These are phyloP conservation scores for Moricandia moricandioides DNA, from an alignment of 345 rosid genomes.

Conservation along the genomic window DNA sequence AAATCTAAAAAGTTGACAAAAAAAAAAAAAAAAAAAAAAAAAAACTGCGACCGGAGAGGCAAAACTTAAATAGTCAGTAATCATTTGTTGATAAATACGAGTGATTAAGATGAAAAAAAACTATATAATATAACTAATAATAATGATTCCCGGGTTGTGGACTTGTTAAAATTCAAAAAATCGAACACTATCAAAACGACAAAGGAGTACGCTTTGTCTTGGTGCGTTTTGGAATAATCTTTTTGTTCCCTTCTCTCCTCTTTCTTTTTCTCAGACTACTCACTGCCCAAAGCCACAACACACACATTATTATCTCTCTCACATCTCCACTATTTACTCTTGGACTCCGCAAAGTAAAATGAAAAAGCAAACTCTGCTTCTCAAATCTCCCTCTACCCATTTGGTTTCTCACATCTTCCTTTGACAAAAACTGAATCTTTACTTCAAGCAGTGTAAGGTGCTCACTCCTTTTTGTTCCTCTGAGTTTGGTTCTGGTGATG, in stretches of 20 bases:
- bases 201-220: constrained; percentile 37
- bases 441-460: constrained; percentile 27
- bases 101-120: background rate
- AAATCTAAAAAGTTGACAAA: too few species aligned
- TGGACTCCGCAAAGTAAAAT: constrained; percentile 18
- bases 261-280: constrained; percentile 16
- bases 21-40: too few species aligned
- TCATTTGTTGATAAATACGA: too few species aligned
- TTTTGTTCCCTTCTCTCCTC: constrained; percentile 25
- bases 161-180: constrained; percentile 8
- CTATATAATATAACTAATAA: background rate
- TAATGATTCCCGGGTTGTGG: constrained; percentile 8
- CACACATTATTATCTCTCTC: constrained; percentile 21
- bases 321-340: constrained; percentile 18
- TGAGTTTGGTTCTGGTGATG: background rate
- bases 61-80: background rate
- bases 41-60: background rate
- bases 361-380: constrained; percentile 5
- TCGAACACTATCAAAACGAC: constrained; percentile 37
- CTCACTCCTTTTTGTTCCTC: background rate
- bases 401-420: constrained; percentile 14
- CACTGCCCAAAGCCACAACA: constrained; percentile 43
- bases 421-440: background rate
- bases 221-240: constrained; percentile 42
- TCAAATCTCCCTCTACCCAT: constrained; percentile 16